Evolutionary conservation across 352 stramenopile species (phyloP), one percentile per base, ranked within the genome.

Genomic region (Globisporangium solare): DNA sequence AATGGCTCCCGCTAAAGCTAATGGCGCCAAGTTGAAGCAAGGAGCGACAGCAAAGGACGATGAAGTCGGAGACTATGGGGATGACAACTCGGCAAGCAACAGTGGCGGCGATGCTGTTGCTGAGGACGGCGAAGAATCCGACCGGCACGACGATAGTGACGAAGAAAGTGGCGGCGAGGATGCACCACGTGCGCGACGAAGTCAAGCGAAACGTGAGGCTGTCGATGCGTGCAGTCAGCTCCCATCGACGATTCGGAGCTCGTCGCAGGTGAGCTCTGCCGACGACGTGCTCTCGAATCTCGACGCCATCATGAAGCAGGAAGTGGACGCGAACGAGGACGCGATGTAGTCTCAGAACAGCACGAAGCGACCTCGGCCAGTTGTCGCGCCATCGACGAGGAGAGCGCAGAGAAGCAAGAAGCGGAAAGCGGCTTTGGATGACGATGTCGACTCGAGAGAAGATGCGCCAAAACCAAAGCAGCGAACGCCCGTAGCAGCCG

Each of bases 211-310:
- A 21, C 54, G 52, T 3, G 58, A 65, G 0, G 71, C 71, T 0
- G 49, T 74, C 12, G 46, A 73, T 18, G 73, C 69, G 6, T 83
- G 80, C 56, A 74, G 56, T 24, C 61, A 77, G 39, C 41, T 83
- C 12, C 60, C 66, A 13, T 41, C 56, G 0, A 49, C 60, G 31
- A n/a, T 71, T 32, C 63, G 51, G 2, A 56, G 21, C 18, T 51
- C 45, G 14, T 78, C 69, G 24, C 61, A 82, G 55, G 70, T 79
- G n/a, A 71, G 61, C 43, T 69, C 63, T 14, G 70, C 65, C 0
- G 65, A 76, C 20, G 71, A 86, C 35, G 51, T 83, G 20, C 20
- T 83, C 32, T 67, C 64, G 2, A 67, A 71, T 61, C 56, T 86
- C 31, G 73, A 80, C 45, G 65, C 64, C 11, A 71, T 86, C 47